Percentiles rank a stretch among this genome's conserved stretches.
phyloP scores from a whole-genome alignment of 2,329 filamentous ascomycete genomes.

The Sordariomycetes sp. region DNA sequence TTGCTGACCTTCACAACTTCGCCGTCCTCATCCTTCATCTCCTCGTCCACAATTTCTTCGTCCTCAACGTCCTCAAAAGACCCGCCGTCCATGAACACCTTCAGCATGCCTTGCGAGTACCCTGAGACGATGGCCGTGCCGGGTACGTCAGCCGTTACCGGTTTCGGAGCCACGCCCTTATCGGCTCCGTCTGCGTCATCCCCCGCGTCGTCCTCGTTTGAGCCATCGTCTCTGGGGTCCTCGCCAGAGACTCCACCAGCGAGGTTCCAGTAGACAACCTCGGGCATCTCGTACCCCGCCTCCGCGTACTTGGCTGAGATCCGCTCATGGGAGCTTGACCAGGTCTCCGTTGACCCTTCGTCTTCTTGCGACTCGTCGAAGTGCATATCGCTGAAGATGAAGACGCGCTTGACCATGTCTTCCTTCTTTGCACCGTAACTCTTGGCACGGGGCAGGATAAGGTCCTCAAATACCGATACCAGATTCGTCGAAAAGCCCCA shows the following conservation, averaged over 20 bases:
- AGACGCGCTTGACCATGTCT: conserved; percentile 50
- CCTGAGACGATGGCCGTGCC: conserved; percentile 41
- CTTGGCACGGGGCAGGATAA: conserved; percentile 44
- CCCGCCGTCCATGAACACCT: conserved; percentile 42
- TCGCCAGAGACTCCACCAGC: conserved; percentile 24
- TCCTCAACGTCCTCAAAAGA: conserved; percentile 22
- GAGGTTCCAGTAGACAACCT: conserved; percentile 52
- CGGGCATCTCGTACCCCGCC: conserved; percentile 45
- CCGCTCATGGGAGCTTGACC: conserved; percentile 36
- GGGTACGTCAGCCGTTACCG: conserved; percentile 29
- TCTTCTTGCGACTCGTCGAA: conserved; percentile 29
- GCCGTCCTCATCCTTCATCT: conserved; percentile 17
- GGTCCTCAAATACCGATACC: conserved; percentile 37
- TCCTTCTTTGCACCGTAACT: conserved; percentile 36
- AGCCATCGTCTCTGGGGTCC: not conserved
- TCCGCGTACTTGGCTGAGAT: conserved; percentile 32
- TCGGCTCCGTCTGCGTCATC: too few relatives aligned
- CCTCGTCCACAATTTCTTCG: conserved; percentile 20
- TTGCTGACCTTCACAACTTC: conserved; percentile 10
- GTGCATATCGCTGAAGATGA: conserved; percentile 53
- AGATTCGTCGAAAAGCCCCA: conserved; percentile 41
- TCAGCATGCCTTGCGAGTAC: conserved; percentile 47
- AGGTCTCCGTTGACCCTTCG: conserved; percentile 14
- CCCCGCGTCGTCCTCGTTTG: too few relatives aligned
- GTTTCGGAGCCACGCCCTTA: conserved; percentile 26